Evolutionary conservation across 257 asterid genomes (phyloP), one percentile per base, ranked within the genome.

Genomic region (Solanum dulcamara): DNA sequence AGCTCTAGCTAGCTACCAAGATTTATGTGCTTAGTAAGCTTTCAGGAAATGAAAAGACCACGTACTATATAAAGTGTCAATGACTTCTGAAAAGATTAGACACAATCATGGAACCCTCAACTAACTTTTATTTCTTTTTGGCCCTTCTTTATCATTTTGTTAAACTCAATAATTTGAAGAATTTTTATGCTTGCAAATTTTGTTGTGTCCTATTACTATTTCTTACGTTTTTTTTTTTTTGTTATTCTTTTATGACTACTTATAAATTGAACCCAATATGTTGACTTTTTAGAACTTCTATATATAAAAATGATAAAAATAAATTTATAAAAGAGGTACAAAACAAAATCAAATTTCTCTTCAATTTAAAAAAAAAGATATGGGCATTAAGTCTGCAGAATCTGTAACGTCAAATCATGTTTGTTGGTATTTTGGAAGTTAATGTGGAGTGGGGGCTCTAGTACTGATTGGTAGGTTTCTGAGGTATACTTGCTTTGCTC

Each of bases 371-470:
- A 51, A 51, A 51, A 51, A 57, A 4, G 72, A 72, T 83, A 64
- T 64, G 2, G 86, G 87, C 33, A 26, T 33, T 26, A 60, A 64
- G 80, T 64, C 64, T 64, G 81, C 74, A 20, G 90, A 86, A 89
- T 87, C 91, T 86, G 91, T 84, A 81, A 85, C n/a, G 90, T 89
- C 91, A 86, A 89, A 86, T 89, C 91, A 67, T 81, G 87, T 72
- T n/a, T 3, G 57, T 84, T 84, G 89, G 85, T 40, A 62, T 77
- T 86, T 68, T 84, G 88, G 75, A 80, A 82, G 62, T 46, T 84
- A 86, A 84, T 74, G 89, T 53, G 46, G 10, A 4, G 22, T 13
- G 30, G 30, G 77, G 77, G 70, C 15, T 26, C 26, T 60, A 60
- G 35, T 60, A 26, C 7, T 59, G 81, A 40, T 40, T 12, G 35